These are phyloP conservation scores for Funneliformis caledonium DNA, from an alignment of 371 early-diverging fungal genomes.

Conservation along the genomic window DNA sequence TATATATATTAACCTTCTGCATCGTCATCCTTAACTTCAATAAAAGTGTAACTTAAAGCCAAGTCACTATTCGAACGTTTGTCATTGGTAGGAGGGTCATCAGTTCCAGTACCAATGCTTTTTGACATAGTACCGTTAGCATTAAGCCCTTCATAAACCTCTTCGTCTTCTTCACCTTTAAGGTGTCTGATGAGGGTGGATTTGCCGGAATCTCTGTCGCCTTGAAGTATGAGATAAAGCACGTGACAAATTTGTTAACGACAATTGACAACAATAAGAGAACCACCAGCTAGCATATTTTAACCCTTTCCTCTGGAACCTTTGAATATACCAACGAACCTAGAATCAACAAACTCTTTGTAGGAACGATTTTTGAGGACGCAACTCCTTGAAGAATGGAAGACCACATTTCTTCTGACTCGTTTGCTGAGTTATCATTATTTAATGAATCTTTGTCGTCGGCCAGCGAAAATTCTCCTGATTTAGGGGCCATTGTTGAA, in stretches of 20 bases:
- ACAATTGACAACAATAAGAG: not conserved
- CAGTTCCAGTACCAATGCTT: conserved; percentile 52
- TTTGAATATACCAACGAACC: conserved; percentile 53
- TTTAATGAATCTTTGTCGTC: not conserved
- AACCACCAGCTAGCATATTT: not conserved
- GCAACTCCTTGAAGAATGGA: conserved; percentile 72
- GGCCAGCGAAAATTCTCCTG: conserved; percentile 23
- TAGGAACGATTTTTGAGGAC: conserved; percentile 70
- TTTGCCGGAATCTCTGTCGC: conserved; percentile 39
- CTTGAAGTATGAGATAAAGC: conserved; percentile 8
- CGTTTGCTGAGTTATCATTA: conserved; percentile 6
- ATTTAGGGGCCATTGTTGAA: conserved; percentile 23
- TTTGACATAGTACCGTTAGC: conserved; percentile 52
- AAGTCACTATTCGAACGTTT: conserved; percentile 70
- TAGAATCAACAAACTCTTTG: conserved; percentile 72
- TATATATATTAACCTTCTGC: conserved; percentile 62
- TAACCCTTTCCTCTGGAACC: conserved; percentile 33
- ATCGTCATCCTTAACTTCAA: conserved; percentile 85
- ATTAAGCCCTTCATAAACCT: conserved; percentile 41
- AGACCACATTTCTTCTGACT: conserved; percentile 72
- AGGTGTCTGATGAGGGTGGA: conserved; percentile 38
- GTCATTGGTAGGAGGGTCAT: conserved; percentile 49
- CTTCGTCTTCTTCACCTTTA: conserved; percentile 42
- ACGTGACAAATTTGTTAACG: not conserved
- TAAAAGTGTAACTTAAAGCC: conserved; percentile 81